Evolutionary conservation across 352 stramenopile species (phyloP), one percentile per base, ranked within the genome.

Genomic region (Phytophthora citricola): DNA sequence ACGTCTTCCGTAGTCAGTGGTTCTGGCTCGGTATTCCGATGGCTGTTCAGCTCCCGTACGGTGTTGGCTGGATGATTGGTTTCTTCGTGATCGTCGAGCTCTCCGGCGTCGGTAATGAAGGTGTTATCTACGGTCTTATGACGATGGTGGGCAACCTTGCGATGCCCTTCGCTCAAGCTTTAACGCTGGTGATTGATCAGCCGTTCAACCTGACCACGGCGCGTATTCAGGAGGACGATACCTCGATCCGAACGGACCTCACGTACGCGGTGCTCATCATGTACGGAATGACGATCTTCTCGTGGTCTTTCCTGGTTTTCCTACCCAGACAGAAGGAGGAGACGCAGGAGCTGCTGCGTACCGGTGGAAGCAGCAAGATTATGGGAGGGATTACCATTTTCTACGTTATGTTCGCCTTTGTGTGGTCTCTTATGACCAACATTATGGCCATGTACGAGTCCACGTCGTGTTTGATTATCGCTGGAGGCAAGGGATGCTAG

Each of bases 31-130:
- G 66, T 43, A 27, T 68, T 10, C 56, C 66, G 1, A 58, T 83
- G 38, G 59, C 38, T 22, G 38, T 43, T 43, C 38, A 43, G 38
- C 38, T 43, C 5, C 38, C 38, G 38, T 43, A 43, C 76, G 2
- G 71, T 76, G 59, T 83, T 10, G 51, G 68, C 20, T 83, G 69
- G 38, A 71, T 86, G 47, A 72, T 83, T 31, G 40, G 40, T 0
- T 71, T 63, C 27, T 83, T 71, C 26, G 65, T 83, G 4, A 66
- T 76, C 3, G 76, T 84, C 24, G 78, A 87, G 38, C 49, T 87
- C 8, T 56, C 71, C 9, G 77, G 74, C 10, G 45, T 76, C 9
- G 78, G 75, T 31, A 81, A 82, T 31, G 78, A 87, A 66, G 78
- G 61, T n/a, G 68, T 63, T 17, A 62, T 78, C 29, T 81, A 77